These are phyloP conservation scores for Thalassiosira exigua DNA, from an alignment of 352 stramenopile species.

Conservation along the genomic window DNA sequence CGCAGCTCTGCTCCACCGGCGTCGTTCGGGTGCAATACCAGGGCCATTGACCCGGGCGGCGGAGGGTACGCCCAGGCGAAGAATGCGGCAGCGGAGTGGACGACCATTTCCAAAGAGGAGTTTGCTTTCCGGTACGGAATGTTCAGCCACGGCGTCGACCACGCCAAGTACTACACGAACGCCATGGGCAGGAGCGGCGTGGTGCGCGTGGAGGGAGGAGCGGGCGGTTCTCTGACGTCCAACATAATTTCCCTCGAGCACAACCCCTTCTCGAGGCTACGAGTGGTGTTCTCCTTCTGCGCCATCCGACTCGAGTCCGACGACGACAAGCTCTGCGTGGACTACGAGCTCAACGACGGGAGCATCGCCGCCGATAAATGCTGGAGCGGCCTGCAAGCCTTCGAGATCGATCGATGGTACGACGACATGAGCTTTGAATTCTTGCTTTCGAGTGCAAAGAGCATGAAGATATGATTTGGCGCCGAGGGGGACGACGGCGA, in stretches of 20 bases:
- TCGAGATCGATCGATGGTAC: conserved; percentile 29
- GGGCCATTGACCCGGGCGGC: not conserved
- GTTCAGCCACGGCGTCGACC: conserved; percentile 9
- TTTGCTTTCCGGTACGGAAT: conserved; percentile 9
- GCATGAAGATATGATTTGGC: conserved; percentile 29
- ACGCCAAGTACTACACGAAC: conserved; percentile 10
- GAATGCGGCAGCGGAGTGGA: conserved; percentile 2
- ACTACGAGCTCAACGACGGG: conserved; percentile 18
- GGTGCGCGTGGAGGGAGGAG: conserved; percentile 23
- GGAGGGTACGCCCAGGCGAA: not conserved
- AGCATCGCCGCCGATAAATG: conserved; percentile 10
- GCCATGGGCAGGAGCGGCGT: conserved; percentile 27
- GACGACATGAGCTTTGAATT: conserved; percentile 32
- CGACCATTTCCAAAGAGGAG: conserved; percentile 19
- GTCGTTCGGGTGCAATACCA: conserved; percentile 3
- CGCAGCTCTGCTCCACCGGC: not conserved
- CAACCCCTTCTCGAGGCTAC: conserved; percentile 15
- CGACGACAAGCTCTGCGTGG: conserved; percentile 30
- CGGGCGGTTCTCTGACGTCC: not conserved
- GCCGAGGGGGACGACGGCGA: not conserved
- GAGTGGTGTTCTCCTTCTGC: conserved; percentile 29
- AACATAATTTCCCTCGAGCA: conserved; percentile 13
- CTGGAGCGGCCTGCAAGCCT: conserved; percentile 5
- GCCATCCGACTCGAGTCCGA: conserved; percentile 2
- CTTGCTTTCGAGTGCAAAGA: not conserved